Percentiles rank a stretch among this genome's conserved stretches.
Conservation (phyloP, 495 filamentous ascomycete genomes). For the Aspergillus saccharolyticus region DNA sequence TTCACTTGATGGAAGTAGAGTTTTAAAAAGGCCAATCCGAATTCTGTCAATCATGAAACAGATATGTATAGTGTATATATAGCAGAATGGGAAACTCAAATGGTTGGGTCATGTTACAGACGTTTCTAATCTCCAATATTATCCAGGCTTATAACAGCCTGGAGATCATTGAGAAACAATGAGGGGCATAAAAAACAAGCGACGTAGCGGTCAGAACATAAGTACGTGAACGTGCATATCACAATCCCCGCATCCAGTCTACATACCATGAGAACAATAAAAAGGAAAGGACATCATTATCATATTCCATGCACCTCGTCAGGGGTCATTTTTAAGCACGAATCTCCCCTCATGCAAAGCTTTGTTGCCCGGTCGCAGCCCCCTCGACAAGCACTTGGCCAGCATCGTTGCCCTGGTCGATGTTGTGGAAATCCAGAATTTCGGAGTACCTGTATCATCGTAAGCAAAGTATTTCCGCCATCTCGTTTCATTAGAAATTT, state of each 20-base stretch:
- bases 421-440: constrained; percentile 97
- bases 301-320: constrained; percentile 16
- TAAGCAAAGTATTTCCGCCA: constrained; percentile 15
- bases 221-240: constrained; percentile 10
- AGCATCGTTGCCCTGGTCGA: constrained; percentile 56
- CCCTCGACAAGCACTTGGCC: constrained; percentile 33
- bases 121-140: constrained; percentile 9
- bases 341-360: constrained; percentile 24
- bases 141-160: constrained; percentile 7
- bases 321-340: constrained; percentile 1
- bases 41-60: constrained; percentile 7
- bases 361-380: constrained; percentile 31
- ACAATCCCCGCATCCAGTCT: constrained; percentile 19
- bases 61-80: constrained; percentile 12
- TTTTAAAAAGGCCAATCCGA: background rate
- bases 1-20: background rate
- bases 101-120: constrained; percentile 13
- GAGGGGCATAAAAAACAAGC: constrained; percentile 5
- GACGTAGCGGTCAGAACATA: background rate
- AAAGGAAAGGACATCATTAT: constrained; percentile 16
- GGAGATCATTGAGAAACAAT: constrained; percentile 1
- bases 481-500: constrained; percentile 18
- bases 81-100: background rate
- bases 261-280: constrained; percentile 15
- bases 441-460: constrained; percentile 79